A percentile compares a stretch with the other conserved stretches of the same genome.
These are phyloP conservation scores for Naganishia antarctica DNA, from an alignment of 768 basidiomycete genomes.

Conservation along the genomic window DNA sequence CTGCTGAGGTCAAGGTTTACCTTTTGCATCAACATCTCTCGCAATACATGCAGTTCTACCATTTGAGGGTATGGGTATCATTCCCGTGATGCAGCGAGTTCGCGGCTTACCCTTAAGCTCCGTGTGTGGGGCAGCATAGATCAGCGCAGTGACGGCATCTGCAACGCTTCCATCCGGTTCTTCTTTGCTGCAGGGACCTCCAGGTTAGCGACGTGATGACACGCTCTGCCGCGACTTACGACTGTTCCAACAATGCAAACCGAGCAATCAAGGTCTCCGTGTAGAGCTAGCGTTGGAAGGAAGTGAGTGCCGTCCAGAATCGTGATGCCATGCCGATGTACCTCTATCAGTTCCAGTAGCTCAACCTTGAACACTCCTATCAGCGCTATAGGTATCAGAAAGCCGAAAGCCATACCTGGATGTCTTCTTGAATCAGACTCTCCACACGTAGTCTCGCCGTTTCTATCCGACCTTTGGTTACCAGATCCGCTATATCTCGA, in stretches of 20 bases:
- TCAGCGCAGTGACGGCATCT: slow-evolving; percentile 82
- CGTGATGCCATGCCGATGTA: slow-evolving; percentile 33
- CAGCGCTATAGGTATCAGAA: slow-evolving; percentile 52
- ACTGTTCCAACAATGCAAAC: slow-evolving; percentile 77
- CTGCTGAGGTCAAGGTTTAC: slow-evolving; percentile 27
- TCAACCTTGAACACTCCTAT: slow-evolving; percentile 81
- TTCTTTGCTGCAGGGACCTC: slow-evolving; percentile 44
- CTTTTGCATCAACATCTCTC: slow-evolving; percentile 93
- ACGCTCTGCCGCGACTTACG: slow-evolving; percentile 53
- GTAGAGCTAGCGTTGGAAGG: slow-evolving; percentile 56
- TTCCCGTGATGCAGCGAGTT: neutral
- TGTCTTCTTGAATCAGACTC: slow-evolving; percentile 40
- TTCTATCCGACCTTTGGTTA: slow-evolving; percentile 54
- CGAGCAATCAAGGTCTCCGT: slow-evolving; percentile 88
- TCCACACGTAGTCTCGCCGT: slow-evolving; percentile 49
- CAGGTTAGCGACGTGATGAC: neutral
- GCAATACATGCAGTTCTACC: slow-evolving; percentile 77
- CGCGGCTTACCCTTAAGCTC: slow-evolving; percentile 60
- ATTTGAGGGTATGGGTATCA: neutral
- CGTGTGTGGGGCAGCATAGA: slow-evolving; percentile 84
- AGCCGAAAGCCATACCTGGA: slow-evolving; percentile 28
- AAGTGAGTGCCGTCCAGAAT: neutral
- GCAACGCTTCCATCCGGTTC: slow-evolving; percentile 80
- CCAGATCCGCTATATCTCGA: slow-evolving; percentile 48
- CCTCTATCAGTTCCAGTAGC: slow-evolving; percentile 80